Evolutionary conservation across 2,329 filamentous ascomycete species (phyloP).

Genomic region (Phaeosphaeriaceae sp.): DNA sequence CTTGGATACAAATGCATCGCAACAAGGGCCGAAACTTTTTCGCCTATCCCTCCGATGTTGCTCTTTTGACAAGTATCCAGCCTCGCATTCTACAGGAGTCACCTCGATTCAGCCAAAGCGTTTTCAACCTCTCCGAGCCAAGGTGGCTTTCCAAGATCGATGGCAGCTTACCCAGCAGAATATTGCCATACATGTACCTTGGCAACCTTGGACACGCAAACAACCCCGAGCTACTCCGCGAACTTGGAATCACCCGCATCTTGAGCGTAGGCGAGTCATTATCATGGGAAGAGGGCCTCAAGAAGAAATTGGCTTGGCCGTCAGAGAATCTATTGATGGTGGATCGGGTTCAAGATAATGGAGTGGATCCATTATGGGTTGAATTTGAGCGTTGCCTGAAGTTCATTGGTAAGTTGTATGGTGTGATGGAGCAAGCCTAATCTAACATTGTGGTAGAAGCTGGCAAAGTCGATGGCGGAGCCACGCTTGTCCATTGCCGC

Average conservation of each 20-base stretch:
- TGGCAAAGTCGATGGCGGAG: slow-evolving; percentile 76
- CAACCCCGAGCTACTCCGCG: slow-evolving; percentile 81
- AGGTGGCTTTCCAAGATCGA: slow-evolving; percentile 84
- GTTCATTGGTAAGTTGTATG: slow-evolving; percentile 79
- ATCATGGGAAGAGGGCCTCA: slow-evolving; percentile 76
- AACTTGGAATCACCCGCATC: slow-evolving; percentile 84
- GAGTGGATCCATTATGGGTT: slow-evolving; percentile 86
- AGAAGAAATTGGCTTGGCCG: slow-evolving; percentile 69
- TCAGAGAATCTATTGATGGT: slow-evolving; percentile 79
- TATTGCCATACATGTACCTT: slow-evolving; percentile 94
- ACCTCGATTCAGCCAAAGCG: slow-evolving; percentile 60
- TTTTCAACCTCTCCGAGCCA: slow-evolving; percentile 69
- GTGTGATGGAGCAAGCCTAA: not conserved
- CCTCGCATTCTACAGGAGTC: slow-evolving; percentile 76
- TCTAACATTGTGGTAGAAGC: slow-evolving; percentile 65
- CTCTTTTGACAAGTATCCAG: slow-evolving; percentile 78
- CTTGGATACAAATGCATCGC: slow-evolving; percentile 86
- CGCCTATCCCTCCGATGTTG: slow-evolving; percentile 89
- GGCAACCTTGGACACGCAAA: slow-evolving; percentile 94
- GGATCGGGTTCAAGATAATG: slow-evolving; percentile 92
- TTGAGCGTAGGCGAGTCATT: slow-evolving; percentile 91
- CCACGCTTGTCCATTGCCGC: slow-evolving; percentile 93
- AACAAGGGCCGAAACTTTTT: slow-evolving; percentile 91
- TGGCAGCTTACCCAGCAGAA: slow-evolving; percentile 86
- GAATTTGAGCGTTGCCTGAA: slow-evolving; percentile 86